Base-by-base conservation (phyloP, 1,284 basidiomycete species). In the Ganoderma multipileum region DNA sequence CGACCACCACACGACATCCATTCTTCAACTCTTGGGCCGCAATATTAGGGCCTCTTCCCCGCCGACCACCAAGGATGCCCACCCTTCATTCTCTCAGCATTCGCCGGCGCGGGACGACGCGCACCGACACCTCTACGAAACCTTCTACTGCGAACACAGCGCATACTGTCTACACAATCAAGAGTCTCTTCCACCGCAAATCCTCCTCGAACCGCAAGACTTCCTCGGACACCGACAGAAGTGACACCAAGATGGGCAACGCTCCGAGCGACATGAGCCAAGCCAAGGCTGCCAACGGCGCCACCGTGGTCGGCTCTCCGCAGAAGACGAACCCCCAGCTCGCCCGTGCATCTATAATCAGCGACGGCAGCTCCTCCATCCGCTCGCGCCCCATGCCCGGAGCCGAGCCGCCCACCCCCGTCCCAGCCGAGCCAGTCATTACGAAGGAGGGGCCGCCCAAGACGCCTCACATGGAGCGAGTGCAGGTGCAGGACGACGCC, bases 241-340 rank as follows among this genome's bases (percentile, higher is more conserved):
- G 12, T 57, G 41, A 20, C 28, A 41, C 61, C 66, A 68, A 36
- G 36, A 74, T 74, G 73, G 73, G 73, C 39, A 74, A 74, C 66
- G 67, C 70, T 38, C 71, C 70, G 38, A 72, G 70, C 68, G 65
- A 70, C 67, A 72, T 71, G 71, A 73, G 70, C 68, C 41, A 44
- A 23, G 63, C 30, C 61, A 38, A 54, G 36, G 60, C 38, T 14
- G 38, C 65, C 23, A 68, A 64, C 58, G 66, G 55, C 39, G 38
- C 62, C 36, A n/a, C 58, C 36, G 12, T 26, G 30, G 55, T 38
- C 65, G 68, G 64, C 64, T 58, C 65, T n/a, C 59, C 68, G 30
- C 26, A 64, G 63, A 69, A 67, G 38, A 52, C 38, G 8, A 33
- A 55, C 42, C 65, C 63, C 30, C 63, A 71, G 16, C 57, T 70